phyloP scores from a whole-genome alignment of 2,329 filamentous ascomycete species.

The Corinectria fuckeliana region DNA sequence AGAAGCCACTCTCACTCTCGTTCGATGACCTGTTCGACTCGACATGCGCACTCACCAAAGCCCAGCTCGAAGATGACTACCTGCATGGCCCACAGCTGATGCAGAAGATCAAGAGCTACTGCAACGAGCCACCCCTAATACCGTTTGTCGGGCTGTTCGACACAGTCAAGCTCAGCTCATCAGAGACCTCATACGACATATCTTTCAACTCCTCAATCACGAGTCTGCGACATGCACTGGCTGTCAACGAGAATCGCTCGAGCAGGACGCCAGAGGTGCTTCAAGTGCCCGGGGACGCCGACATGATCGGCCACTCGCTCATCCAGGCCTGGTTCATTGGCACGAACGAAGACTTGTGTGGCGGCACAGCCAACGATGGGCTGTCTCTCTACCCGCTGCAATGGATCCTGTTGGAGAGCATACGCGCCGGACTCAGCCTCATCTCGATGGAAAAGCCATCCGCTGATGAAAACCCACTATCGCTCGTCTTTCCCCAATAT shows the following conservation, averaged over 20 bases:
- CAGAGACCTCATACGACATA: conserved; percentile 25
- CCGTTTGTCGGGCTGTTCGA: conserved; percentile 36
- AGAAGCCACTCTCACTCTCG: background rate
- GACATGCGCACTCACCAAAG: conserved; percentile 28
- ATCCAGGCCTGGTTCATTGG: conserved; percentile 36
- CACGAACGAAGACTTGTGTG: conserved; percentile 32
- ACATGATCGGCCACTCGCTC: conserved; percentile 22
- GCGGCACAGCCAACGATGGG: conserved; percentile 28
- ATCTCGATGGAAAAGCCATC: conserved; percentile 5
- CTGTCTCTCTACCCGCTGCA: conserved; percentile 33
- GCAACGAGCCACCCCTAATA: conserved; percentile 22
- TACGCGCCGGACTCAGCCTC: conserved; percentile 23
- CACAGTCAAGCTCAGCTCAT: conserved; percentile 12
- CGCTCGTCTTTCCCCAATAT: conserved; percentile 32
- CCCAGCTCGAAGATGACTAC: conserved; percentile 30
- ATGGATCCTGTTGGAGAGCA: conserved; percentile 35
- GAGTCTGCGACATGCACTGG: conserved; percentile 30
- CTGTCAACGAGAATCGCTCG: conserved; percentile 30
- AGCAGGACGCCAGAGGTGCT: conserved; percentile 13
- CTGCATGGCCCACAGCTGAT: conserved; percentile 20
- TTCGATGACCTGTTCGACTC: conserved; percentile 32
- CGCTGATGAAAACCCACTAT: conserved; percentile 14
- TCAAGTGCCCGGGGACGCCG: conserved; percentile 9
- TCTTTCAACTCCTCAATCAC: conserved; percentile 27
- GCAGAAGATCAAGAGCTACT: conserved; percentile 14